Evolutionary conservation across 2,329 filamentous ascomycete genomes (phyloP), one percentile per base, ranked within the genome.

Genomic region (Fusarium dimerum): DNA sequence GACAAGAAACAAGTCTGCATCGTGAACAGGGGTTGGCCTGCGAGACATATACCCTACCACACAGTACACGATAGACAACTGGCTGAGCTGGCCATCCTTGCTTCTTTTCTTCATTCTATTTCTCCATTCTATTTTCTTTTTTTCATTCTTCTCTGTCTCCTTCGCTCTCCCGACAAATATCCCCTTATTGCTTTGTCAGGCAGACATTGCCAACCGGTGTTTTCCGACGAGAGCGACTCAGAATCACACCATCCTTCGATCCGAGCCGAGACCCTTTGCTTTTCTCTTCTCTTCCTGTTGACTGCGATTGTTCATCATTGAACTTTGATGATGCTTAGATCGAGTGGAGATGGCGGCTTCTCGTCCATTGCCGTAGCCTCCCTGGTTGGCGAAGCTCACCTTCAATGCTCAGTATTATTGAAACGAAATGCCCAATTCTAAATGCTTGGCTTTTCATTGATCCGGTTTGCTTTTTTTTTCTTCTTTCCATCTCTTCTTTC

Each of bases 211-310:
- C 17, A 55, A 54, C 61, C 63, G 63, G 55, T 60, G 52, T 60
- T 56, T 66, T 55, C 63, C 60, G 63, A 66, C 50, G 32, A 12
- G 32, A 11, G 32, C 13, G 32, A 36, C 10, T 12, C 32, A 42
- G 49, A 61, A 66, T 66, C 63, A 64, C 60, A 63, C 54, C 63
- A 66, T 65, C 45, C 47, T 54, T 52, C 34, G 55, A 65, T 59
- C 50, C 48, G 60, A 57, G 47, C 57, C 53, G 51, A 50, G 51
- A 43, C 32, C 32, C 9, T 15, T 15, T 36, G n/a, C 7, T 26
- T 26, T 26, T 26, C 20, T 26, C 7, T 26, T 26, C 4, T 26
- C 5, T 7, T 26, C 7, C 20, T 26, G 20, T 36, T 36, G 32
- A 4, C 9, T 36, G 11, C 11, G 9, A 36, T 10, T 11, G 32